Conservation (phyloP, 257 asterid species). For the Capsicum chinense region DNA sequence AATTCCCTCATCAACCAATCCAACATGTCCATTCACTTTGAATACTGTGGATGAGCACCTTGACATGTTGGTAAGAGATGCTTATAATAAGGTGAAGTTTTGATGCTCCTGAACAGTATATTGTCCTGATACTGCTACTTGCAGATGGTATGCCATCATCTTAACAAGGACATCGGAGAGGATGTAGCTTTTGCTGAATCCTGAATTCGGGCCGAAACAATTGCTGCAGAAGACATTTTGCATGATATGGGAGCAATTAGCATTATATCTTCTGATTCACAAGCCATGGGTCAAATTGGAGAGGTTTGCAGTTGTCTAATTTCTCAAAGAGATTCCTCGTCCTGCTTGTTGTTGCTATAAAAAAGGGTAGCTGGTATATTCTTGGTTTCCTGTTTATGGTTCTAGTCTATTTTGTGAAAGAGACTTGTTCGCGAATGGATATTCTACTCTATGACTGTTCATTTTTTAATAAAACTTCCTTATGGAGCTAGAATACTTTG, state of each 20-base stretch:
- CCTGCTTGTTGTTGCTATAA: too few relatives aligned
- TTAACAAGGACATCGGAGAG: constrained; percentile 84
- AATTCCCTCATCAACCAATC: constrained; percentile 93
- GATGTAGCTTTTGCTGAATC: constrained; percentile 99
- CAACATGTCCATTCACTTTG: constrained; percentile 89
- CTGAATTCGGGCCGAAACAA: constrained; percentile 95
- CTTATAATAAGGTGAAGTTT: constrained; percentile 30
- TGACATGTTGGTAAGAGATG: constrained; percentile 89
- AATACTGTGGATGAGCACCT: constrained; percentile 98
- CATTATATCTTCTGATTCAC: constrained; percentile 96
- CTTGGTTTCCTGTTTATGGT: too few relatives aligned
- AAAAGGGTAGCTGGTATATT: too few relatives aligned
- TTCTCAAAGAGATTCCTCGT: neutral
- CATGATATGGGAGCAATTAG: constrained; percentile 99
- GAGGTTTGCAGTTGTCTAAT: constrained; percentile 56
- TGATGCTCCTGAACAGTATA: constrained; percentile 3
- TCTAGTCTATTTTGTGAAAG: too few relatives aligned
- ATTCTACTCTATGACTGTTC: too few relatives aligned
- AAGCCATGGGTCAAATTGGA: constrained; percentile 98
- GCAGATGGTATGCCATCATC: constrained; percentile 99
- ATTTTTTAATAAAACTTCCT: too few relatives aligned
- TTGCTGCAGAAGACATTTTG: constrained; percentile 97
- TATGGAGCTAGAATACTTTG: too few relatives aligned
- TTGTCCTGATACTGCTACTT: constrained; percentile 22
- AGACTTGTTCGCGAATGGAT: too few relatives aligned